phyloP scores from a whole-genome alignment of 768 basidiomycete genomes.

The Mycena vitilis region DNA sequence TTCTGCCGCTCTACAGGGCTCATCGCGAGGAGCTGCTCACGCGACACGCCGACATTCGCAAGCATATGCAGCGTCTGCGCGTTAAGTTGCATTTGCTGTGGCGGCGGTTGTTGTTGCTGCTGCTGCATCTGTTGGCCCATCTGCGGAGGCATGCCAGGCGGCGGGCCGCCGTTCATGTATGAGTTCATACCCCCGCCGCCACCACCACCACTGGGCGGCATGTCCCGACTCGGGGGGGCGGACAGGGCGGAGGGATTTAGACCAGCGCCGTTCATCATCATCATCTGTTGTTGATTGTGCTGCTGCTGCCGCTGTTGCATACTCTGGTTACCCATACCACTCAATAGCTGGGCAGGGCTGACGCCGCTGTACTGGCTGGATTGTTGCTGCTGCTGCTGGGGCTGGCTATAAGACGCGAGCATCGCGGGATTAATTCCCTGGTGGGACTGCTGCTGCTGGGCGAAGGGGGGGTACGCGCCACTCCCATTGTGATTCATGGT shows the following conservation, averaged over 20 bases:
- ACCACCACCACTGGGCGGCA: slow-evolving; percentile 3
- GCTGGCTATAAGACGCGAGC: slow-evolving; percentile 33
- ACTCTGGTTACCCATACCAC: slow-evolving; percentile 26
- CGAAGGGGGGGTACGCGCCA: slow-evolving; percentile 21
- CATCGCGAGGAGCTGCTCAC: slow-evolving; percentile 27
- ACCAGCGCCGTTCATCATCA: slow-evolving; percentile 30
- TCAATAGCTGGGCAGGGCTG: slow-evolving; percentile 32
- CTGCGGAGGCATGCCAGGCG: slow-evolving; percentile 9
- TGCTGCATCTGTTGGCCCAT: slow-evolving; percentile 23
- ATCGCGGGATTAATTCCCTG: slow-evolving; percentile 37
- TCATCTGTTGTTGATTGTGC: slow-evolving; percentile 25
- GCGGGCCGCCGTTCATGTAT: slow-evolving; percentile 16
- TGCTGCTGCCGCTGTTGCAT: slow-evolving; percentile 33
- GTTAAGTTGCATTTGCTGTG: slow-evolving; percentile 7
- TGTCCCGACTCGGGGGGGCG: slow-evolving; percentile 22
- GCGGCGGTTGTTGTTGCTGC: slow-evolving; percentile 5
- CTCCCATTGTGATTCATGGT: slow-evolving; percentile 29
- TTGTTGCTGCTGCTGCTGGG: slow-evolving; percentile 24
- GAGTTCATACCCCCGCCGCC: slow-evolving; percentile 18
- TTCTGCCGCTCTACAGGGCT: slow-evolving; percentile 24
- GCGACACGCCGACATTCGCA: slow-evolving; percentile 33
- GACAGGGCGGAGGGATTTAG: slow-evolving; percentile 30
- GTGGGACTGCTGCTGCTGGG: slow-evolving; percentile 24
- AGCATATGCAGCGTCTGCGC: slow-evolving; percentile 5
- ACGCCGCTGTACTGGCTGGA: slow-evolving; percentile 22